Evolutionary conservation across 495 filamentous ascomycete genomes (phyloP), one percentile per base, ranked within the genome.

Genomic region (Aspergillus carlsbadensis): DNA sequence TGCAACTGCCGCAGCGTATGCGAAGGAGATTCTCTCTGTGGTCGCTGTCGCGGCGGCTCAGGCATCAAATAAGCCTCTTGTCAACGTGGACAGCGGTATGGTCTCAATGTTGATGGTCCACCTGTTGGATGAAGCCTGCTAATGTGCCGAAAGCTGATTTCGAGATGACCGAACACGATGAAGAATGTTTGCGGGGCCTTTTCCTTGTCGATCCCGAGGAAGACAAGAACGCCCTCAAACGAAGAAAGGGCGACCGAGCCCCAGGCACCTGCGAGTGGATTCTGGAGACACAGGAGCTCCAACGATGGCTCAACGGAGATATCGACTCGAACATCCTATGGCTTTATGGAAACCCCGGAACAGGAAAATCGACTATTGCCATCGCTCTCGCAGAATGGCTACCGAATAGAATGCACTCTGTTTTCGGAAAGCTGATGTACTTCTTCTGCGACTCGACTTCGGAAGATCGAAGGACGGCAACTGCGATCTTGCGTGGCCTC

Each of bases 291-390:
- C 49, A 63, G 2, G 62, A 67, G 43, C 37, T 67, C 17, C 39
- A 10, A 34, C 5, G 15, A 20, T 65, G 65, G 65, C 45, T 65
- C 3, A 41, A n/a, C 17, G 37, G 7, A 3, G 14, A 3, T 0
- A 22, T 10, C 4, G 37, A n/a, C 44, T 3, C 22, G 39, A 40
- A 29, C 14, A 42, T 59, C 3, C 42, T 65, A 1, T 67, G 65
- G 65, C 41, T 67, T 5, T 43, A 63, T 46, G 62, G 65, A 29
- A 56, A 64, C 36, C 67, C 67, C 8, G 65, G 62, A 20, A 65
- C 58, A n/a, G 67, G 67, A 52, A 65, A 70, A 42, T 67, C 67
- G 1, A 70, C 60, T 1, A 65, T 70, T 35, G 60, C 60, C 5
- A 63, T 67, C 6, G 57, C 43, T 0, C 29, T 67, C 34, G 48